Evolutionary conservation across 768 basidiomycete genomes (phyloP).

Genomic region (Tephrocybe sp.): DNA sequence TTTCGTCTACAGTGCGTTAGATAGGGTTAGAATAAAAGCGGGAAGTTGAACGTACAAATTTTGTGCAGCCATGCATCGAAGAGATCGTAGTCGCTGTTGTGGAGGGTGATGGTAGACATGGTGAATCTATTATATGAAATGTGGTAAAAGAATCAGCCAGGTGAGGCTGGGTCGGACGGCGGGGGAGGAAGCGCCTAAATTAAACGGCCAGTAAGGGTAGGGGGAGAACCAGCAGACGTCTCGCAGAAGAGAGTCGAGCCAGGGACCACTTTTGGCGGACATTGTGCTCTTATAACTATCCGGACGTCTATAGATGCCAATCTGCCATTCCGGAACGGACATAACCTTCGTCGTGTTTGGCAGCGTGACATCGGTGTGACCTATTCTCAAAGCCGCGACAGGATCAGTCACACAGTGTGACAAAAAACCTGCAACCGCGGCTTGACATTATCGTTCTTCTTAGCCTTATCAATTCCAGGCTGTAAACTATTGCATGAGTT

Average conservation of each 20-base stretch:
- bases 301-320: slow-evolving; percentile 4
- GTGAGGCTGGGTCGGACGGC: neutral
- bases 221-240: slow-evolving; percentile 18
- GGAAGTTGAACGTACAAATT: slow-evolving; percentile 45
- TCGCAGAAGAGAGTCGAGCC: slow-evolving; percentile 15
- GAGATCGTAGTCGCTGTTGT: slow-evolving; percentile 71
- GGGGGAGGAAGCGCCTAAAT: slow-evolving; percentile 1
- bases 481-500: too few species aligned
- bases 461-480: neutral
- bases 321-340: slow-evolving; percentile 15
- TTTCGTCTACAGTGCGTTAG: slow-evolving; percentile 44
- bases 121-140: neutral
- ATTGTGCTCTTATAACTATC: slow-evolving; percentile 12
- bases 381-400: too few species aligned
- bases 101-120: slow-evolving; percentile 40
- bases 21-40: neutral
- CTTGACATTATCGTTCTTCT: slow-evolving; percentile 8
- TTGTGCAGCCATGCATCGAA: slow-evolving; percentile 80
- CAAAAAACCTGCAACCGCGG: neutral
- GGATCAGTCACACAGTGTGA: slow-evolving; percentile 12
- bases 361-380: slow-evolving; percentile 8
- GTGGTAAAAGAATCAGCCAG: neutral
- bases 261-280: neutral
- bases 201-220: slow-evolving; percentile 19
- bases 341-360: slow-evolving; percentile 1